Conservation (phyloP, 2,329 filamentous ascomycete species). For the Cryphonectria parasitica region DNA sequence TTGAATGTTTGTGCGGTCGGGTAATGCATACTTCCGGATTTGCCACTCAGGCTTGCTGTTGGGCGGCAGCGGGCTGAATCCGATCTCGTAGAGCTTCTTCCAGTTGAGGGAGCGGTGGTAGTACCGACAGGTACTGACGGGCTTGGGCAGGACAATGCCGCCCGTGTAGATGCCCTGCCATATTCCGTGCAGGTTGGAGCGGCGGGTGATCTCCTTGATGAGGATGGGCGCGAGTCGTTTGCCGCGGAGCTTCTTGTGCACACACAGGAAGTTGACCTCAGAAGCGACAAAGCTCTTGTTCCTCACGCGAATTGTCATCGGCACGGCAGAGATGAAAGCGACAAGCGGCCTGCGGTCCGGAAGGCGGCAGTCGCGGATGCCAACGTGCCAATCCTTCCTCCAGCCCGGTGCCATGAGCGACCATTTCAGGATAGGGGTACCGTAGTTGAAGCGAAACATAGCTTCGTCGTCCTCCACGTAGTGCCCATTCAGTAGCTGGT, state of each 20-base stretch:
- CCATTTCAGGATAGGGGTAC: constrained; percentile 86
- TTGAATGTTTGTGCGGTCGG: constrained; percentile 70
- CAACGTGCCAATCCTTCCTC: constrained; percentile 93
- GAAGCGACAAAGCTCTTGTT: constrained; percentile 75
- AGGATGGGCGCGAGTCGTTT: constrained; percentile 92
- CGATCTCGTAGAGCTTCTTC: constrained; percentile 93
- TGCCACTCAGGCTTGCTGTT: constrained; percentile 86
- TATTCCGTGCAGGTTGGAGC: constrained; percentile 83
- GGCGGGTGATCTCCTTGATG: constrained; percentile 95
- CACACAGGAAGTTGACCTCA: constrained; percentile 97
- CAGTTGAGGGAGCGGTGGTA: constrained; percentile 94
- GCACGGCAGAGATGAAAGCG: constrained; percentile 94
- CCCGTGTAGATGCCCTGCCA: constrained; percentile 98
- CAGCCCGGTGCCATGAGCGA: constrained; percentile 93
- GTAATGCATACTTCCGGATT: constrained; percentile 82
- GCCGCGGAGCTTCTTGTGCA: constrained; percentile 95
- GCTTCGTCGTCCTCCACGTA: constrained; percentile 98
- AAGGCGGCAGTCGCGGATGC: constrained; percentile 73
- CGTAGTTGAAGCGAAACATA: constrained; percentile 98
- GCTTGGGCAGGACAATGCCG: constrained; percentile 86
- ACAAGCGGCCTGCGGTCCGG: constrained; percentile 80
- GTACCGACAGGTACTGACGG: constrained; percentile 91
- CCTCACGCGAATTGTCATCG: constrained; percentile 80
- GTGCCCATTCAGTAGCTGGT: constrained; percentile 87
- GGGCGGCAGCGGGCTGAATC: constrained; percentile 85